Percentiles rank a stretch among this genome's conserved stretches.
phyloP scores from a whole-genome alignment of 2,329 filamentous ascomycete genomes.

The Pyrenophora teres region DNA sequence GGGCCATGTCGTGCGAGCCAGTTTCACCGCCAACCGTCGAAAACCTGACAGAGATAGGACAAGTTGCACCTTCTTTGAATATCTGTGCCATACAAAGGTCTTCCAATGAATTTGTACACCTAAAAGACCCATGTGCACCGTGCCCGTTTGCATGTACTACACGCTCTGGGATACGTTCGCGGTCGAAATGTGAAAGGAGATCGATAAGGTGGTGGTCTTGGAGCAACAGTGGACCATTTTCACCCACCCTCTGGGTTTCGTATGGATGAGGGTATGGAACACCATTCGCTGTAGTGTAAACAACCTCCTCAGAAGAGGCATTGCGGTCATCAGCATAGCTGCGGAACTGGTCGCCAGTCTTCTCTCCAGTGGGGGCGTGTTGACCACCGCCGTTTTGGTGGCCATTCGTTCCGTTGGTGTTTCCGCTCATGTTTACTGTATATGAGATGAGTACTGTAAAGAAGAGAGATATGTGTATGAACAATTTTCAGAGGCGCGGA shows the following conservation, averaged over 20 bases:
- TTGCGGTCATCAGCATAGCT: slow-evolving; percentile 54
- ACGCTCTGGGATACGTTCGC: slow-evolving; percentile 57
- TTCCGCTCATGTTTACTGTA: slow-evolving; percentile 9
- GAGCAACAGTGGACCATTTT: slow-evolving; percentile 63
- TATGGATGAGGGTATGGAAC: slow-evolving; percentile 63
- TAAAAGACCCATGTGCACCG: slow-evolving; percentile 56
- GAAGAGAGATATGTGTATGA: neutral
- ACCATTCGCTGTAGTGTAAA: slow-evolving; percentile 63
- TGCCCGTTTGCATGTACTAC: slow-evolving; percentile 58
- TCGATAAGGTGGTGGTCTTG: slow-evolving; percentile 58
- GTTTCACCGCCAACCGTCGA: slow-evolving; percentile 77
- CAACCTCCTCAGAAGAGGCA: slow-evolving; percentile 49
- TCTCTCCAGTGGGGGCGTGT: slow-evolving; percentile 24
- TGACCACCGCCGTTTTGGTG: slow-evolving; percentile 16
- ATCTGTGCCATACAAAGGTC: slow-evolving; percentile 54
- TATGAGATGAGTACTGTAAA: neutral
- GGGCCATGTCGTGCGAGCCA: slow-evolving; percentile 71
- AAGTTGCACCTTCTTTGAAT: slow-evolving; percentile 69
- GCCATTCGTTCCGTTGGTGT: slow-evolving; percentile 14
- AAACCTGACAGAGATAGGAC: slow-evolving; percentile 69
- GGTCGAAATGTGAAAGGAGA: slow-evolving; percentile 57
- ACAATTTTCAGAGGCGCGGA: neutral
- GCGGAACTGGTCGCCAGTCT: slow-evolving; percentile 47
- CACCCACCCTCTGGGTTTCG: slow-evolving; percentile 60
- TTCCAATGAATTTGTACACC: slow-evolving; percentile 53